Evolutionary conservation across 2,329 filamentous ascomycete genomes (phyloP), one percentile per base, ranked within the genome.

Genomic region (Neopestalotiopsis rosae): DNA sequence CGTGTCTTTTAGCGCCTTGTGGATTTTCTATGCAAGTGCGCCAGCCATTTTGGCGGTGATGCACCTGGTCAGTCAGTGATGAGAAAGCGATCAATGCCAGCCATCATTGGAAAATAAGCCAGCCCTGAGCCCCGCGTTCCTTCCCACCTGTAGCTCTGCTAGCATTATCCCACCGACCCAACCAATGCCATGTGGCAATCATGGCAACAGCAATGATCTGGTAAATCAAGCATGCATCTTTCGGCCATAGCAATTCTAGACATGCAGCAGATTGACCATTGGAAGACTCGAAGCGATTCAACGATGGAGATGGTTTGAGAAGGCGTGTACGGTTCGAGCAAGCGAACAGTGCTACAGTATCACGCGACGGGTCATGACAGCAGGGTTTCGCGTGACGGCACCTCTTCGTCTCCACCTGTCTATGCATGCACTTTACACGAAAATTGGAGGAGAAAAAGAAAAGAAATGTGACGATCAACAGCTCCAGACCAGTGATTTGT

Each of bases 341-440:
- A 49, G n/a, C 42, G 42, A 49, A n/a, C 5, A 49, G 42, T 49
- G 14, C 24, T 28, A 28, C 24, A 28, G 24, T 28, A 28, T 28
- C 24, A 28, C 24, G 24, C 34, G 34, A 38, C 34, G 34, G 10
- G 34, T 38, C 34, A 38, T 10, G 17, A 52, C 45, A 20, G 59
- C 32, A 62, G 34, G 30, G 14, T 62, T 62, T 62, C 59, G 59
- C 59, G 59, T 38, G 59, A 28, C 17, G 59, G 59, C 59, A 62
- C 59, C 14, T 40, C 30, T 62, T 34, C 17, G 34, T 9, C 30
- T 20, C 32, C 45, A 17, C 17, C 45, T 20, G 20, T 7, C n/a
- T 20, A 62, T 62, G 59, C 59, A 40, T 40, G 34, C 59, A 62
- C 59, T 62, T 40, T 34, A 62, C n/a, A 34, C 34, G 59, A 62